Conservation (phyloP, 2,329 filamentous ascomycete genomes). For the Aurifilum marmelostoma region DNA sequence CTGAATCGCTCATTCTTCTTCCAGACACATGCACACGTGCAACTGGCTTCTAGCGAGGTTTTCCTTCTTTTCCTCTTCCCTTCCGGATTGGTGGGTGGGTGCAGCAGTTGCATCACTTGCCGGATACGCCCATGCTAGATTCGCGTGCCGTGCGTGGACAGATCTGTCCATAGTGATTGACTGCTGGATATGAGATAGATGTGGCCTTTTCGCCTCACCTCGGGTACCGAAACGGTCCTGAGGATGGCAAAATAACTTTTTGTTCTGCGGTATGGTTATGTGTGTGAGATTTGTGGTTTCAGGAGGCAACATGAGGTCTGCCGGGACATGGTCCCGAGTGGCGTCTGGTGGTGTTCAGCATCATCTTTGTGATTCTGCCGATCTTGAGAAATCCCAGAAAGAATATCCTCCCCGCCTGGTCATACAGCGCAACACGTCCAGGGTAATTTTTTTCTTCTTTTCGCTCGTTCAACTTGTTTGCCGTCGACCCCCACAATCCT, state of each 20-base stretch:
- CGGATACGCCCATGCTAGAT: not conserved
- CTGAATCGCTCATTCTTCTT: not conserved
- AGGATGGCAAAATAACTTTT: not conserved
- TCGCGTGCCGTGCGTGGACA: not conserved
- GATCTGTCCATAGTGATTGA: not conserved
- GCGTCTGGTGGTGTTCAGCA: no score
- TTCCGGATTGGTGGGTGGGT: not conserved
- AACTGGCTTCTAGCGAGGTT: slow-evolving; percentile 1
- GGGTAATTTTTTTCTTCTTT: no score
- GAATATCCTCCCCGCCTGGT: no score
- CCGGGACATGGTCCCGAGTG: not conserved
- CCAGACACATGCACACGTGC: not conserved
- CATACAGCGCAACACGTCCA: not conserved
- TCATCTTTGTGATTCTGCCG: no score
- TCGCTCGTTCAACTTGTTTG: not conserved
- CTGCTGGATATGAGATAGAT: not conserved
- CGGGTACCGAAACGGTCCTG: not conserved
- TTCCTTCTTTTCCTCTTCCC: no score
- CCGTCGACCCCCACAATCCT: not conserved
- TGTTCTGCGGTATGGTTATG: not conserved
- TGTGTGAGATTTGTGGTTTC: not conserved
- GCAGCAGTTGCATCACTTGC: not conserved
- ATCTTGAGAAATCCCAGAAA: no score
- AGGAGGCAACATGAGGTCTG: not conserved
- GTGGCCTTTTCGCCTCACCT: not conserved